Evolutionary conservation across 768 basidiomycete genomes (phyloP), one percentile per base, ranked within the genome.

Genomic region (Pilatotrama ljubarskyi): DNA sequence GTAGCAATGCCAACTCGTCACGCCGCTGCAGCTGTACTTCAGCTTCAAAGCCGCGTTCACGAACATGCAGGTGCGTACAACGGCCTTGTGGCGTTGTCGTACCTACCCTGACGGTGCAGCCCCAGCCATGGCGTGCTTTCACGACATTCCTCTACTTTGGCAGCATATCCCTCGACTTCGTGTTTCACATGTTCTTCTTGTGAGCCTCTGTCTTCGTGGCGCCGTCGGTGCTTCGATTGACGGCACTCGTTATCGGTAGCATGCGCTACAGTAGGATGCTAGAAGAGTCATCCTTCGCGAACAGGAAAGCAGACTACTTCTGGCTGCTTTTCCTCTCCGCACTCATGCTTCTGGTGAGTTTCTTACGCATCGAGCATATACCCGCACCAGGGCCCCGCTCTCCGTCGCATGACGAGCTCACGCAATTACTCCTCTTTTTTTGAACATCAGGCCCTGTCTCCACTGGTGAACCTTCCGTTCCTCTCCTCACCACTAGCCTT

Each of bases 101-200:
- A 18, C 25, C 18, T 42, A 24, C 40, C 2, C 51, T 64, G 35
- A 49, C 38, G 42, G 24, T 49, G n/a, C 32, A 3, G 15, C 53
- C 11, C 37, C 24, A 97, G 93, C 80, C 87, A 65, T 98, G 95
- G 95, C 83, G 96, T 26, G 82, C 86, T 46, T 73, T 88, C 41
- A 95, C 95, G 26, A 96, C 91, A 11, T 98, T 98, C 81, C 88
- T 95, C 68, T 99, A 95, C 75, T 98, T 98, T 75, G 97, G 96
- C 11, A 84, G 88, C 1, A 85, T 98, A 69, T 93, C 91, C 4
- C 77, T 98, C 20, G 96, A 98, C 73, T 93, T 98, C 66, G 82
- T 96, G 59, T 97, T 98, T 75, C 96, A 98, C 72, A 81, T 99
- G 53, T 98, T 98, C 80, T 99, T 98, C 81, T 97, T 99, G 96